Conservation (phyloP, 495 filamentous ascomycete species). For the Stereocaulon alpinum region DNA sequence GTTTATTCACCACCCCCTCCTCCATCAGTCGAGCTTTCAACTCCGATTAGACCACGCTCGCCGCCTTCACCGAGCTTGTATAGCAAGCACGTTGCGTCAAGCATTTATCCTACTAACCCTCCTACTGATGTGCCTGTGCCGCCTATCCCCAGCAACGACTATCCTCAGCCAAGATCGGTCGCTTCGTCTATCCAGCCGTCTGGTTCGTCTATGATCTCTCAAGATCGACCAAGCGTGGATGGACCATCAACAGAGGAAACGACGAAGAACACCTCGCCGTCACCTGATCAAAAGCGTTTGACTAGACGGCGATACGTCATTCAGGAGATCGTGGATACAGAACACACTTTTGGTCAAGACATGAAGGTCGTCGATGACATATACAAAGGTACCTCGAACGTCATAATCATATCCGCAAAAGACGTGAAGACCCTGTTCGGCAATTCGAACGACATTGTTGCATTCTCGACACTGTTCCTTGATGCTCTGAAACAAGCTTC, state of each 20-base stretch:
- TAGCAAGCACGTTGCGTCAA: slow-evolving; percentile 31
- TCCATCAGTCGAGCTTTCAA: slow-evolving; percentile 20
- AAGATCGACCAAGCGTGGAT: slow-evolving; percentile 30
- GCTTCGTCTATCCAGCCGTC: slow-evolving; percentile 17
- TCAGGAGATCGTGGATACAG: slow-evolving; percentile 85
- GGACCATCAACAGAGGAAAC: slow-evolving; percentile 26
- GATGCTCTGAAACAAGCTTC: slow-evolving; percentile 68
- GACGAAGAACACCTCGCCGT: slow-evolving; percentile 32
- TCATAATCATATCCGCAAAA: slow-evolving; percentile 65
- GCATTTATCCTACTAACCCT: slow-evolving; percentile 21
- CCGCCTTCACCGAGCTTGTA: slow-evolving; percentile 32
- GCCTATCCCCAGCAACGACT: slow-evolving; percentile 45
- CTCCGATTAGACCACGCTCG: slow-evolving; percentile 16
- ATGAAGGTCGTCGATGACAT: slow-evolving; percentile 96
- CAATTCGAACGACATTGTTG: slow-evolving; percentile 77
- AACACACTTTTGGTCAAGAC: slow-evolving; percentile 74
- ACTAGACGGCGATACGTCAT: slow-evolving; percentile 67
- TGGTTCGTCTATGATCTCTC: slow-evolving; percentile 33
- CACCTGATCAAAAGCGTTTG: slow-evolving; percentile 47
- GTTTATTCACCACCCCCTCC: slow-evolving; percentile 31
- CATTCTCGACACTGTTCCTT: slow-evolving; percentile 68
- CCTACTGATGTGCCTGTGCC: slow-evolving; percentile 40
- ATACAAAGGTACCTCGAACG: slow-evolving; percentile 87
- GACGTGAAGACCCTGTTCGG: slow-evolving; percentile 83
- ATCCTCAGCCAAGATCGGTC: slow-evolving; percentile 25